These are phyloP conservation scores for Psidium friedrichsthalianum DNA, from an alignment of 345 rosid species.

Conservation along the genomic window DNA sequence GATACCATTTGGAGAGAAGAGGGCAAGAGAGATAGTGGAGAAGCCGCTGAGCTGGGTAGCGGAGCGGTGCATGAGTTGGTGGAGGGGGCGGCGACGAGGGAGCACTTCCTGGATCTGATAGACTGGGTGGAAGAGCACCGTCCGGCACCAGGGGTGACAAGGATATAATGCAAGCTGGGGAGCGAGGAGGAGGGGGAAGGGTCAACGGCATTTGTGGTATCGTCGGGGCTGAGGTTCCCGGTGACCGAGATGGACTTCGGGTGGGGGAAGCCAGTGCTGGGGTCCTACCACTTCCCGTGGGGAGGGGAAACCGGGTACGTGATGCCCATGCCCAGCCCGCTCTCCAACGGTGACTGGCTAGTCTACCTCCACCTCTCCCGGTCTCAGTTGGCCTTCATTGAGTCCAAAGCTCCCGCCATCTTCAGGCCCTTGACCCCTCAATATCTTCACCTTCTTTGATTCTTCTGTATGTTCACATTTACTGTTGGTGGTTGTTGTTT, in stretches of 20 bases:
- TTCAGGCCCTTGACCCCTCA: slow-evolving; percentile 21
- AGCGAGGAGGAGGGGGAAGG: slow-evolving; percentile 26
- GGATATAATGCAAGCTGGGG: slow-evolving; percentile 25
- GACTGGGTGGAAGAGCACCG: slow-evolving; percentile 72
- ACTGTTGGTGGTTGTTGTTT: neutral
- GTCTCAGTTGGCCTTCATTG: slow-evolving; percentile 18
- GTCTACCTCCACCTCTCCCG: slow-evolving; percentile 33
- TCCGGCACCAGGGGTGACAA: slow-evolving; percentile 40
- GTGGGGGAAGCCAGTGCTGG: slow-evolving; percentile 43
- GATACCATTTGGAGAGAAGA: slow-evolving; percentile 38
- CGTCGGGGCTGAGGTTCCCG: slow-evolving; percentile 62
- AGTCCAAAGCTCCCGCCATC: slow-evolving; percentile 16
- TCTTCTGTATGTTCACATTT: neutral
- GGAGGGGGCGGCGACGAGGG: slow-evolving; percentile 23
- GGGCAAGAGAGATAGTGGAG: slow-evolving; percentile 18
- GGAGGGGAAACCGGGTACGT: slow-evolving; percentile 46
- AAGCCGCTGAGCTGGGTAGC: slow-evolving; percentile 48
- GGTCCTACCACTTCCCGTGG: slow-evolving; percentile 58
- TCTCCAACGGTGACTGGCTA: slow-evolving; percentile 48
- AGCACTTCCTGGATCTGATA: slow-evolving; percentile 61
- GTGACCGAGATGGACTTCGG: slow-evolving; percentile 37
- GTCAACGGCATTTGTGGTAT: slow-evolving; percentile 48
- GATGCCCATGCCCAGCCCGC: slow-evolving; percentile 55
- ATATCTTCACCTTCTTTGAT: slow-evolving; percentile 6
- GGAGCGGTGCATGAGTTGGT: slow-evolving; percentile 37